Percentiles rank a stretch among this genome's conserved stretches.
These are phyloP conservation scores for Curvularia lunata DNA, from an alignment of 2,329 filamentous ascomycete species.

Conservation along the genomic window DNA sequence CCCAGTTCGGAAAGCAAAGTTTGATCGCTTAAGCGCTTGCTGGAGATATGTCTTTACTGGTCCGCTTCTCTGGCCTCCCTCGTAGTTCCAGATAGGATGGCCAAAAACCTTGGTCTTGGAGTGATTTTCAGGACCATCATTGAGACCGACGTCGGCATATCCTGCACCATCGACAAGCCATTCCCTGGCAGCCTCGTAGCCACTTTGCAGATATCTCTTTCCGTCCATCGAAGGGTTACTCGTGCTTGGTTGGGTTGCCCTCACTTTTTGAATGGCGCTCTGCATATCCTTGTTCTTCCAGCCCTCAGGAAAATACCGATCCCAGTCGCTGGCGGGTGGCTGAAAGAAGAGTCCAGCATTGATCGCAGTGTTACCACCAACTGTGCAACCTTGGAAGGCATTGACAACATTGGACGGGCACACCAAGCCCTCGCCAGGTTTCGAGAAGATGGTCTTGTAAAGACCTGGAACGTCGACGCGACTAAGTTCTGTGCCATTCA, in stretches of 20 bases:
- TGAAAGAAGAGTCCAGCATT: conserved; percentile 63
- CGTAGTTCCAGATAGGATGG: conserved; percentile 57
- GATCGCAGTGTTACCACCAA: conserved; percentile 61
- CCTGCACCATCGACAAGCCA: conserved; percentile 60
- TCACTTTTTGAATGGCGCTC: conserved; percentile 55
- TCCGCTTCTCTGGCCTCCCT: conserved; percentile 58
- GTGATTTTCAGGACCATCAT: conserved; percentile 51
- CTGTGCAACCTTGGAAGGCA: conserved; percentile 58
- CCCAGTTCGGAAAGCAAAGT: conserved; percentile 51
- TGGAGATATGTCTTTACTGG: conserved; percentile 60
- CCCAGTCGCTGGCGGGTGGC: conserved; percentile 61
- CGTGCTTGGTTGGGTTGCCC: conserved; percentile 54
- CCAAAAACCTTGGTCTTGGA: conserved; percentile 58
- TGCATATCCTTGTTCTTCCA: conserved; percentile 61
- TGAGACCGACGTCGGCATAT: conserved; percentile 57
- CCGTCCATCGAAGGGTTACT: conserved; percentile 55
- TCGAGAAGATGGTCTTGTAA: conserved; percentile 58
- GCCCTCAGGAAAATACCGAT: conserved; percentile 56
- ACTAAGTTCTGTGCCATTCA: conserved; percentile 56
- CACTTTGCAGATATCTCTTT: conserved; percentile 56
- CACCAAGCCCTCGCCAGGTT: conserved; percentile 45
- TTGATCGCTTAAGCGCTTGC: conserved; percentile 50
- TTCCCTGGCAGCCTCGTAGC: conserved; percentile 55
- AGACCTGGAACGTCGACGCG: conserved; percentile 62
- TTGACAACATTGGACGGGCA: conserved; percentile 52